Evolutionary conservation across 2,329 filamentous ascomycete genomes (phyloP).

Genomic region (Fusarium sp.): DNA sequence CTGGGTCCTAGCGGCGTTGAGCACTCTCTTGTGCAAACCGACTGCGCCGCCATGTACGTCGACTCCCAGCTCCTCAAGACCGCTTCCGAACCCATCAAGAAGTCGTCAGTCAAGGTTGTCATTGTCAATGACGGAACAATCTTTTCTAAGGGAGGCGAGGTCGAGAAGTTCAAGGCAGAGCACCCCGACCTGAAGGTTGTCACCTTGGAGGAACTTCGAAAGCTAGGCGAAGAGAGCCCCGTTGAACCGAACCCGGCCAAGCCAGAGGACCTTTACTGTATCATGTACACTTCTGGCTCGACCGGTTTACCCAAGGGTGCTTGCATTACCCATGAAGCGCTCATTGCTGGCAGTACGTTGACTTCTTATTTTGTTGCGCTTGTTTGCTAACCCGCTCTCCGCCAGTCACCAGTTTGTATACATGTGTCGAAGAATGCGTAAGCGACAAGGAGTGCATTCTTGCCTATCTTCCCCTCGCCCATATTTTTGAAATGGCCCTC

Average conservation of each 20-base stretch:
- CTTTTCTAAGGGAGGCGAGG: slow-evolving; percentile 61
- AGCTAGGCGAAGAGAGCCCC: slow-evolving; percentile 73
- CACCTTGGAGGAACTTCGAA: slow-evolving; percentile 65
- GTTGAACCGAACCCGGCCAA: slow-evolving; percentile 77
- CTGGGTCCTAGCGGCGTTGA: slow-evolving; percentile 85
- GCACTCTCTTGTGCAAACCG: slow-evolving; percentile 86
- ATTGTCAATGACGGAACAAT: slow-evolving; percentile 71
- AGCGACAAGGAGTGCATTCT: slow-evolving; percentile 82
- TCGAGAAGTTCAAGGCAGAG: slow-evolving; percentile 66
- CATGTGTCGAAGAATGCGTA: slow-evolving; percentile 81
- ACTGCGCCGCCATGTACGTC: slow-evolving; percentile 84
- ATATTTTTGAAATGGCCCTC: slow-evolving; percentile 96
- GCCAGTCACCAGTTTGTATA: slow-evolving; percentile 79
- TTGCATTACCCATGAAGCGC: slow-evolving; percentile 80
- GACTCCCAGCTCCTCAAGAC: slow-evolving; percentile 81
- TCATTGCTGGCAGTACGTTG: slow-evolving; percentile 75
- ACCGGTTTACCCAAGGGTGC: slow-evolving; percentile 92
- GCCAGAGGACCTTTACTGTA: slow-evolving; percentile 82
- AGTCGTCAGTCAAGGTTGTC: slow-evolving; percentile 66
- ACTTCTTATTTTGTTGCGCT: background rate
- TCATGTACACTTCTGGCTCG: slow-evolving; percentile 89
- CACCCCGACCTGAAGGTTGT: slow-evolving; percentile 65
- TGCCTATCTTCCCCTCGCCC: slow-evolving; percentile 92
- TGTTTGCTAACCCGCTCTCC: slow-evolving; percentile 29
- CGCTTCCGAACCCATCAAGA: slow-evolving; percentile 65